Evolutionary conservation across 768 basidiomycete genomes (phyloP), one percentile per base, ranked within the genome.

Genomic region (Rossbeevera mucosa): DNA sequence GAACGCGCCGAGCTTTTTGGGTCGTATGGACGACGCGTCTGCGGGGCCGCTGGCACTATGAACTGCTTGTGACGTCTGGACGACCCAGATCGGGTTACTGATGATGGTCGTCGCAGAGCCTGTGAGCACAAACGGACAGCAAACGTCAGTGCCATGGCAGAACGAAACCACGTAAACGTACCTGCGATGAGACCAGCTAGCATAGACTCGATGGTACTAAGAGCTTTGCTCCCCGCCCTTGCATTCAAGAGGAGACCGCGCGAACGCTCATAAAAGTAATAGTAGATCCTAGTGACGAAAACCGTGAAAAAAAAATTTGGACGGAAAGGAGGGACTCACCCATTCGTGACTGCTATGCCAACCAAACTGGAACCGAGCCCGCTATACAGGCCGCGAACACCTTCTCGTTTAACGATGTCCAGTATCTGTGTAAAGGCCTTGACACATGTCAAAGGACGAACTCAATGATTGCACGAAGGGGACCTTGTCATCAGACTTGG

Each of bases 51-150:
- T 20, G 18, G n/a, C n/a, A 29, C 80, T 82, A 46, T 76, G 79
- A 28, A 88, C 85, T 8, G 88, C 85, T 67, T 95, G 93, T 7
- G 86, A 86, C 5, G 92, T 93, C 67, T 98, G 94, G 20, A 98
- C 77, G 44, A 96, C 93, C 96, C 96, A 99, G 54, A 98, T 87
- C 3, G 95, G 95, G 70, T 98, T 97, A 66, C 84, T 88, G 56
- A 91, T 78, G 57, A 95, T 70, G 4, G 92, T 88, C 3, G 95
- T 96, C 11, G 88, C 88, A 40, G 88, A 87, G 33, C 94, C 94
- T 91, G 44, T 28, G 25, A 25, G 12, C 7, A 25, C 25, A 25
- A n/a, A 5, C 13, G 25, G 11, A 24, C 7, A 26, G 43, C 8
- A 44, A 18, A 25, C n/a, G 24, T 26, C 42, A 41, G 40, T 20